Evolutionary conservation across 192 early-diverging fungal species (phyloP), one percentile per base, ranked within the genome.

Genomic region (Fimicolochytrium jonesii): DNA sequence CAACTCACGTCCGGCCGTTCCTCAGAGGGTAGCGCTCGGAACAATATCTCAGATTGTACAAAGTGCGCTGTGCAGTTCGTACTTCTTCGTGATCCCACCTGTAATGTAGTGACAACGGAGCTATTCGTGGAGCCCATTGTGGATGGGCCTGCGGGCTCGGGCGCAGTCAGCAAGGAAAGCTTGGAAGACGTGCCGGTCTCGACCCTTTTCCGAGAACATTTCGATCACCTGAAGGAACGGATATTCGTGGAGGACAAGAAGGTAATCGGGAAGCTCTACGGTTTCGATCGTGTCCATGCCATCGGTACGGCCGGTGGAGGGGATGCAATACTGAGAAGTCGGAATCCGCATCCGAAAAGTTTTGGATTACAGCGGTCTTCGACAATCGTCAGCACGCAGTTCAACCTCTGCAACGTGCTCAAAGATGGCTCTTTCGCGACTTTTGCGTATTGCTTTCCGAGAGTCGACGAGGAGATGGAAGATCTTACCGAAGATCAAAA

Each of bases 101-200:
- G 53, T 25, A 51, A 45, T 31, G 69, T 48, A 4, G 47, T 82
- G 30, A 48, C 69, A 0, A 72, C 76, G 22, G 80, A 82, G 56
- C 54, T 79, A 10, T 78, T 73, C 71, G 66, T 66, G 0, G 80
- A 82, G 46, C 76, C 80, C 2, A 48, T 76, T n/a, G 42, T 57
- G 2, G 50, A 62, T 37, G 75, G 70, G 32, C 58, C 43, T 11
- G 61, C 51, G 15, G 64, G 69, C 10, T 20, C 68, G 6, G 54
- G n/a, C 11, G 42, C 29, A 4, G 23, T 60, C n/a, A 31, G 26
- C 1, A 42, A 46, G 1, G 20, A 29, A 37, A 51, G n/a, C 6
- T 4, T 28, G 6, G 55, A 46, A 23, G 18, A 34, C 15, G 25
- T 51, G 18, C 62, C 61, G 26, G 51, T 78, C 23, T 17, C 48